phyloP scores from a whole-genome alignment of 495 filamentous ascomycete species.

The Podospora sp. region DNA sequence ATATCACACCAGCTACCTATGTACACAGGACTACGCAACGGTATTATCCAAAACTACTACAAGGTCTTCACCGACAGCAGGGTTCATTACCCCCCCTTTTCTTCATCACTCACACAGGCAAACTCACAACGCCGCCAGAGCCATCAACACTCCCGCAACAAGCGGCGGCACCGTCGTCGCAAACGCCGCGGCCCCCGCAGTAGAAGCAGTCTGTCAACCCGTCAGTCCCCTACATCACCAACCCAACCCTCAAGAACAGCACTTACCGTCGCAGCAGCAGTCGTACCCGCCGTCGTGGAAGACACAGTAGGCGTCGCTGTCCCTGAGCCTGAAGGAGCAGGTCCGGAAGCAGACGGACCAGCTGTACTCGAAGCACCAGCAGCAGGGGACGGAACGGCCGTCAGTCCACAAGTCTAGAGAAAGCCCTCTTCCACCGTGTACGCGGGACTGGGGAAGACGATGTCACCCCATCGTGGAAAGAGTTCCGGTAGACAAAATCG shows the following conservation, averaged over 20 bases:
- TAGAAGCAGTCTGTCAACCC: background rate
- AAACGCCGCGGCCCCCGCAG: background rate
- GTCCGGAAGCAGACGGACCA: background rate
- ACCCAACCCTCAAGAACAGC: background rate
- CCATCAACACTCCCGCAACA: background rate
- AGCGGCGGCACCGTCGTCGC: background rate
- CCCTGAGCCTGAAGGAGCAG: background rate
- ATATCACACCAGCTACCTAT: too few relatives aligned
- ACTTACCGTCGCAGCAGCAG: background rate
- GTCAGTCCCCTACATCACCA: background rate
- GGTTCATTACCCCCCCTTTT: too few relatives aligned
- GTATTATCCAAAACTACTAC: too few relatives aligned
- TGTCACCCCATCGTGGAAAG: slow-evolving; percentile 42
- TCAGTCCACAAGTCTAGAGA: slow-evolving; percentile 39
- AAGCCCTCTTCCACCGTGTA: slow-evolving; percentile 36
- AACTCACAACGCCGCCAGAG: background rate
- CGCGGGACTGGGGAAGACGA: slow-evolving; percentile 41
- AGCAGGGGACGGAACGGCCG: slow-evolving; percentile 36
- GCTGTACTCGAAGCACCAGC: background rate
- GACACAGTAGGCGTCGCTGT: background rate
- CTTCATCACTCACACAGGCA: too few relatives aligned
- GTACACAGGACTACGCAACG: too few relatives aligned
- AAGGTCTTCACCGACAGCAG: too few relatives aligned
- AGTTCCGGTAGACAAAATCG: slow-evolving; percentile 43
- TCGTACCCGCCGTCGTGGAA: background rate